Conservation (phyloP, 169 alveolate genomes). For the Plasmodium cynomolgi region DNA sequence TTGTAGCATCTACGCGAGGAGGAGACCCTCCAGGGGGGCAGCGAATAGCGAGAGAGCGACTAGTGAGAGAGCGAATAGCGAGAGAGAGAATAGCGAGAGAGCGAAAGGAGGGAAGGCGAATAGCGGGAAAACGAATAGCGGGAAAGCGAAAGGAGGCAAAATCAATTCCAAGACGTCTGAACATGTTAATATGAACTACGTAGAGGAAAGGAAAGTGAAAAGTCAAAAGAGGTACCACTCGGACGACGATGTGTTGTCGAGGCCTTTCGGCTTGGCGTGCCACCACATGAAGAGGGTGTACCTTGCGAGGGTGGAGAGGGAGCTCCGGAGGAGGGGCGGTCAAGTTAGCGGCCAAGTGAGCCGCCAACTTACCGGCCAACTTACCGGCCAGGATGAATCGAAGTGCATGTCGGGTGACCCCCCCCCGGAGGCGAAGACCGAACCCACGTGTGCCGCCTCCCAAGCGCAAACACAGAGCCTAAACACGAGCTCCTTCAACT, state of each 20-base stretch:
- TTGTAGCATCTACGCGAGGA: neutral
- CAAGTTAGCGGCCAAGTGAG: neutral
- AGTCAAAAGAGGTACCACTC: conserved; percentile 9
- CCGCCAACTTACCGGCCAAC: no score
- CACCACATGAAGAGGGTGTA: conserved; percentile 6
- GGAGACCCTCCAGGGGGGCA: neutral
- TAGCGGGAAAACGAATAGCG: no score
- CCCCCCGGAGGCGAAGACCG: neutral
- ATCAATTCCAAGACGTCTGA: neutral
- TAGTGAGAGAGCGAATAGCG: no score
- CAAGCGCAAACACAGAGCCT: neutral
- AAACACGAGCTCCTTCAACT: conserved; percentile 52
- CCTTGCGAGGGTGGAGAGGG: neutral
- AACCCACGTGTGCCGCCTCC: neutral
- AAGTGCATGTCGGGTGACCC: neutral
- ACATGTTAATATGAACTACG: neutral
- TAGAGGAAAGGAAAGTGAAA: conserved; percentile 7
- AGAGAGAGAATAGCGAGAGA: no score
- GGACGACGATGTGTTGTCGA: conserved; percentile 18
- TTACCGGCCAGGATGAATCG: no score
- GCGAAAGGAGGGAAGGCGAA: no score
- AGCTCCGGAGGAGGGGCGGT: neutral
- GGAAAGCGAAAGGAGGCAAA: neutral
- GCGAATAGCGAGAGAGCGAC: no score
- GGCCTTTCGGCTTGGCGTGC: conserved; percentile 10